phyloP scores from a whole-genome alignment of 768 basidiomycete genomes.

The Suillus bovinus region DNA sequence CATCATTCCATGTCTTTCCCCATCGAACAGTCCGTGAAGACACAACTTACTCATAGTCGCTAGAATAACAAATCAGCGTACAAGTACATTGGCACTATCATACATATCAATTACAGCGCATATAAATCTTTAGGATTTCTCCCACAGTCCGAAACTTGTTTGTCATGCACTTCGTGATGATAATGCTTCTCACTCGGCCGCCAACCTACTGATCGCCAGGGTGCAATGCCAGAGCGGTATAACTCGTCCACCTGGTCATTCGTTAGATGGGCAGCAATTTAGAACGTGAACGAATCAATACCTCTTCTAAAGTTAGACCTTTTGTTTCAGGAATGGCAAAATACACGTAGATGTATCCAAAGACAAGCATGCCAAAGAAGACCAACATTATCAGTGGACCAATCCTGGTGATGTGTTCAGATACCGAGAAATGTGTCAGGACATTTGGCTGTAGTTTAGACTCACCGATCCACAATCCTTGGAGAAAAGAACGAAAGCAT shows the following conservation, averaged over 20 bases:
- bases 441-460: constrained; percentile 5
- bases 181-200: constrained; percentile 47
- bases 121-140: constrained; percentile 6
- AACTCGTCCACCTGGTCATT: constrained; percentile 65
- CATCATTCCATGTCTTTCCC: no score
- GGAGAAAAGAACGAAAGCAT: constrained; percentile 73
- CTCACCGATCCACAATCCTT: constrained; percentile 56
- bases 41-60: no score
- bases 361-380: constrained; percentile 72
- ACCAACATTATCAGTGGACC: constrained; percentile 75
- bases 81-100: no score
- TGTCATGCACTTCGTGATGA: constrained; percentile 29
- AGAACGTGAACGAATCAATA: constrained; percentile 21
- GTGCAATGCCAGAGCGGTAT: constrained; percentile 64
- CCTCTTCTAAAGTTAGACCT: constrained; percentile 75
- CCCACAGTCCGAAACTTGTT: constrained; percentile 24
- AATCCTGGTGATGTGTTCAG: constrained; percentile 40
- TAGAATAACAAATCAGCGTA: no score
- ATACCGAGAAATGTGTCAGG: neutral
- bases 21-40: no score
- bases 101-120: no score
- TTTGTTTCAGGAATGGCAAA: constrained; percentile 81
- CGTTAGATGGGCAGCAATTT: neutral
- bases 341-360: constrained; percentile 73
- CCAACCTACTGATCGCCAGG: constrained; percentile 68